phyloP scores from a whole-genome alignment of 148 eudicot species.

The Camellia sinensis region DNA sequence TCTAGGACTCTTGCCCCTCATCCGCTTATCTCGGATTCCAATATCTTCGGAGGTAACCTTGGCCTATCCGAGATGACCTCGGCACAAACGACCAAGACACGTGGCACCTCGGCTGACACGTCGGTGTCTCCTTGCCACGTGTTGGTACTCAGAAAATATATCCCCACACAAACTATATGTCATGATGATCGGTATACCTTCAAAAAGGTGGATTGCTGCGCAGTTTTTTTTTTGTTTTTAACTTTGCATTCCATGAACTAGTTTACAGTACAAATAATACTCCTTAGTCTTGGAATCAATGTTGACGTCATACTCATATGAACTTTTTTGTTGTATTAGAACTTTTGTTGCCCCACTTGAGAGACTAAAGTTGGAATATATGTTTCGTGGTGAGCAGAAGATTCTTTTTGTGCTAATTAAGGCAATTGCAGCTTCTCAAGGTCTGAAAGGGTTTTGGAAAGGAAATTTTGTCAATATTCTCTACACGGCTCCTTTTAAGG shows the following conservation, averaged over 20 bases:
- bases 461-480: conserved; percentile 97
- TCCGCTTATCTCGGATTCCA: too few relatives aligned
- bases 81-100: too few relatives aligned
- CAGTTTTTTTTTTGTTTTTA: not conserved
- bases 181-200: not conserved
- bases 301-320: not conserved
- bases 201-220: not conserved
- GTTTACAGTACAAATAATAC: not conserved
- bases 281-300: conserved; percentile 13
- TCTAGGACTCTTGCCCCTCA: too few relatives aligned
- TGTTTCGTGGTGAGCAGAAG: conserved; percentile 86
- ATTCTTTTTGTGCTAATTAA: conserved; percentile 67
- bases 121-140: too few relatives aligned
- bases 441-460: conserved; percentile 93
- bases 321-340: conserved; percentile 42
- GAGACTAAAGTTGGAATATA: conserved; percentile 91
- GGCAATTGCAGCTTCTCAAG: conserved; percentile 74
- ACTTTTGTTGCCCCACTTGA: conserved; percentile 98
- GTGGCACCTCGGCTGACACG: too few relatives aligned
- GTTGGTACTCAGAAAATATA: too few relatives aligned
- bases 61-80: too few relatives aligned
- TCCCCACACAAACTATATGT: not conserved
- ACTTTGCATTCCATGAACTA: not conserved
- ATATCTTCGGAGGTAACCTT: too few relatives aligned
- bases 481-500: conserved; percentile 89